Evolutionary conservation across 78 protist genomes (phyloP), one percentile per base, ranked within the genome.

Genomic region (Tieghemostelium lacteum): DNA sequence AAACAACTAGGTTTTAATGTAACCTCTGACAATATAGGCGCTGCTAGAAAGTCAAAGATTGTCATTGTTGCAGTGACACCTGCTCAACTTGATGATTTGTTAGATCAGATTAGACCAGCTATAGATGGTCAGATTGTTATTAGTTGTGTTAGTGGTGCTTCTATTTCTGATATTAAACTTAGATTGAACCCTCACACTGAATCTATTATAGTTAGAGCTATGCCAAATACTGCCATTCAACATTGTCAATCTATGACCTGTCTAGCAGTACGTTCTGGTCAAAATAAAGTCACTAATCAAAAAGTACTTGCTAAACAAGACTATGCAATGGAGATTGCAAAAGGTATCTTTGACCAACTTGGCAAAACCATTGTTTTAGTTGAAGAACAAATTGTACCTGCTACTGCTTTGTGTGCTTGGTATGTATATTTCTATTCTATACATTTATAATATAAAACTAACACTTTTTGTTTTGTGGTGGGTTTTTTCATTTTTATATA

Each of bases 191-290:
- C 85, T 39, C 36, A 28, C 10, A 45, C 6, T 45, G 69, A 63
- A 64, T 12, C 8, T 24, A 65, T 75, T 8, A 45, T 88, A 2
- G 87, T 88, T 26, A 28, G 93, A 33, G 86, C 93, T 36, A 88
- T 88, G 93, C 93, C 93, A 57, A 88, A 88, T 45, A 88, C 87
- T 28, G 93, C 93, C 33, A 88, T 88, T 50, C 88, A 75, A 62
- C 37, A 70, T 54, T 77, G 93, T 29, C 63, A 88, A 73, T 66
- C 78, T 1, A 88, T 88, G 93, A 88, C 93, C 4, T 88, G 93
- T 66, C n/a, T 88, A 2, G 86, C 93, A 16, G 75, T 71, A 26
- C 85, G 85, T 49, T 24, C 61, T 8, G n/a, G 40, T 1, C 31
- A n/a, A 6, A 42, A 52, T 29, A 64, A 40, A 28, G 24, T 39